Evolutionary conservation across 176 grass and related monocot species (phyloP).

Genomic region (Rhynchospora breviuscula): DNA sequence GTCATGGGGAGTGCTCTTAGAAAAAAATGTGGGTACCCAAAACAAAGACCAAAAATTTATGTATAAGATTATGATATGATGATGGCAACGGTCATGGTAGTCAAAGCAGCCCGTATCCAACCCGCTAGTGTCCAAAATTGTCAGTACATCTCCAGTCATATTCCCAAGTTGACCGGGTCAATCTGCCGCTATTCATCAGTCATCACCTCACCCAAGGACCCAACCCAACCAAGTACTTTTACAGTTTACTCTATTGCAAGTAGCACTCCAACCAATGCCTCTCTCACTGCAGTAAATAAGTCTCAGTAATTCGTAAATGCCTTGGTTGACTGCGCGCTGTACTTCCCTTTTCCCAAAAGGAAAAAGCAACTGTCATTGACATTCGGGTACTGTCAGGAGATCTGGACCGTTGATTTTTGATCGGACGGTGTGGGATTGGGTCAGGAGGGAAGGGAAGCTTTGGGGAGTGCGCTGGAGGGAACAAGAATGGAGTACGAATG

Average conservation of each 20-base stretch:
- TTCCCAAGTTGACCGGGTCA: slow-evolving; percentile 15
- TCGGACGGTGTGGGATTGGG: neutral
- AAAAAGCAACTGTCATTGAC: neutral
- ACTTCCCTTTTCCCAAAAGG: neutral
- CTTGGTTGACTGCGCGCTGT: neutral
- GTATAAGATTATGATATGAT: neutral
- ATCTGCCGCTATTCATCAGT: neutral
- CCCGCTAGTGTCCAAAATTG: neutral
- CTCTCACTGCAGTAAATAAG: neutral
- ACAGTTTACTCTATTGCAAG: neutral
- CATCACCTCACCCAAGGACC: no score
- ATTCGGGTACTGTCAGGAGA: neutral
- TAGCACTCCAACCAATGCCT: neutral
- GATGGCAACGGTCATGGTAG: neutral
- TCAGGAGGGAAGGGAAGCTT: neutral
- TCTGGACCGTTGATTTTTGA: neutral
- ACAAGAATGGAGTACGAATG: neutral
- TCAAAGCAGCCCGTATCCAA: slow-evolving; percentile 11
- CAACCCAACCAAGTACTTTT: neutral
- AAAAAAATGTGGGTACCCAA: neutral
- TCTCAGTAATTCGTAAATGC: neutral
- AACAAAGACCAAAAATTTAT: neutral
- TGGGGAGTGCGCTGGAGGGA: neutral
- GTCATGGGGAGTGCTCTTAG: neutral
- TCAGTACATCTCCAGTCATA: slow-evolving; percentile 12